Conservation (phyloP, 2,329 filamentous ascomycete genomes). For the Penicillium concentricum region DNA sequence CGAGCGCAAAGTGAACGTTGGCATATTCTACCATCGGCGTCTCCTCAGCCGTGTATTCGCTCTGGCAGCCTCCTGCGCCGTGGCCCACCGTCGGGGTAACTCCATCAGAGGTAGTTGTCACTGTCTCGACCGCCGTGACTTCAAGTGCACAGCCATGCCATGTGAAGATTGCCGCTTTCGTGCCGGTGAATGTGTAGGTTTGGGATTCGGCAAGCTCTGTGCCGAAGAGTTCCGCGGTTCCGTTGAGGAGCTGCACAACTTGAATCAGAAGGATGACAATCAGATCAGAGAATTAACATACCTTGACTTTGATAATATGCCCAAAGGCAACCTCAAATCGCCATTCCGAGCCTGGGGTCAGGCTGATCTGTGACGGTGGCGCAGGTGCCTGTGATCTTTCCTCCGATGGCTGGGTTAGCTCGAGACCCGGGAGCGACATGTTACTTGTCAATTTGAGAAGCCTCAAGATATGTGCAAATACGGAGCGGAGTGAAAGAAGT, state of each 20-base stretch:
- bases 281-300: slow-evolving; percentile 25
- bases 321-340: slow-evolving; percentile 69
- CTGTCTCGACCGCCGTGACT: slow-evolving; percentile 61
- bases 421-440: slow-evolving; percentile 75
- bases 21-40: slow-evolving; percentile 77
- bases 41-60: slow-evolving; percentile 70
- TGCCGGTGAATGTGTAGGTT: slow-evolving; percentile 75
- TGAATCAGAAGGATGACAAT: slow-evolving; percentile 4
- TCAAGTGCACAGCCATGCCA: slow-evolving; percentile 89
- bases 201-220: slow-evolving; percentile 83
- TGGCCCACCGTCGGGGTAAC: slow-evolving; percentile 30
- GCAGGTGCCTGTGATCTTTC: slow-evolving; percentile 38
- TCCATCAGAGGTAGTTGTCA: slow-evolving; percentile 35
- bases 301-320: slow-evolving; percentile 54
- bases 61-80: slow-evolving; percentile 61
- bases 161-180: slow-evolving; percentile 84
- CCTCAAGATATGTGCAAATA: background rate
- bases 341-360: slow-evolving; percentile 71
- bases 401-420: slow-evolving; percentile 64
- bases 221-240: slow-evolving; percentile 90
- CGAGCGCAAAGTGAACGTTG: slow-evolving; percentile 85
- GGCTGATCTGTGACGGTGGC: slow-evolving; percentile 48
- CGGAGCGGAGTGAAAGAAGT: background rate
- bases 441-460: slow-evolving; percentile 21
- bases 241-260: slow-evolving; percentile 62